phyloP scores from a whole-genome alignment of 1,284 basidiomycete genomes.

The Hypsizygus ulmarius region DNA sequence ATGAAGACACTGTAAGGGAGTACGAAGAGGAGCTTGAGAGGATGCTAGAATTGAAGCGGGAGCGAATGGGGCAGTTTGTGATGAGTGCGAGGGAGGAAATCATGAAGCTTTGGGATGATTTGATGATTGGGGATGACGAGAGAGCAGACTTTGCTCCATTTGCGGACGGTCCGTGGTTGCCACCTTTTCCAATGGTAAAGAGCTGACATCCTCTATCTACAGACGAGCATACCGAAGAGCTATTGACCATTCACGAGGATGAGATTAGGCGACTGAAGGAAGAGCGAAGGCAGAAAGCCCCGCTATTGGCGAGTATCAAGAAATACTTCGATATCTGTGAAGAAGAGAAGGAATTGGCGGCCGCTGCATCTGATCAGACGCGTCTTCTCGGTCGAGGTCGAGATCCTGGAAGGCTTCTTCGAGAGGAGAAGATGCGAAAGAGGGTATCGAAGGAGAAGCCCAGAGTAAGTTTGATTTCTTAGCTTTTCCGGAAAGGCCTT shows the following conservation, averaged over 20 bases:
- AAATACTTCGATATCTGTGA: slow-evolving; percentile 92
- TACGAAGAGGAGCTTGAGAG: slow-evolving; percentile 91
- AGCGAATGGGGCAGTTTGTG: slow-evolving; percentile 87
- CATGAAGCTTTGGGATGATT: slow-evolving; percentile 76
- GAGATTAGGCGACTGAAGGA: slow-evolving; percentile 81
- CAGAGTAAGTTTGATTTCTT: slow-evolving; percentile 53
- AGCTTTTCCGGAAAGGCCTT: background rate
- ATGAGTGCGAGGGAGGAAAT: slow-evolving; percentile 83
- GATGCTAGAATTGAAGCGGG: slow-evolving; percentile 86
- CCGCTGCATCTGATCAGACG: slow-evolving; percentile 75
- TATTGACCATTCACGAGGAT: slow-evolving; percentile 85
- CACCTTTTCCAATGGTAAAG: background rate
- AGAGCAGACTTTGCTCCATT: slow-evolving; percentile 79
- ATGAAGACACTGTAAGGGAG: slow-evolving; percentile 66
- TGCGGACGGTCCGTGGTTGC: slow-evolving; percentile 62
- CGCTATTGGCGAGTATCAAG: slow-evolving; percentile 74
- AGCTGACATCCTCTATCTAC: slow-evolving; percentile 15
- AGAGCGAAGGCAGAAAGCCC: slow-evolving; percentile 76
- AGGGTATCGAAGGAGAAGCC: slow-evolving; percentile 94
- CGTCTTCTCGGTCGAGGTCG: slow-evolving; percentile 79
- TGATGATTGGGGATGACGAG: slow-evolving; percentile 85
- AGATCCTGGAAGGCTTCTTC: slow-evolving; percentile 74
- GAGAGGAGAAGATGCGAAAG: slow-evolving; percentile 98
- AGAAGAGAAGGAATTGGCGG: slow-evolving; percentile 86
- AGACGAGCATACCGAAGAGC: slow-evolving; percentile 90